Conservation (phyloP, 805 yeast species). For the Hanseniaspora jakobsenii region DNA sequence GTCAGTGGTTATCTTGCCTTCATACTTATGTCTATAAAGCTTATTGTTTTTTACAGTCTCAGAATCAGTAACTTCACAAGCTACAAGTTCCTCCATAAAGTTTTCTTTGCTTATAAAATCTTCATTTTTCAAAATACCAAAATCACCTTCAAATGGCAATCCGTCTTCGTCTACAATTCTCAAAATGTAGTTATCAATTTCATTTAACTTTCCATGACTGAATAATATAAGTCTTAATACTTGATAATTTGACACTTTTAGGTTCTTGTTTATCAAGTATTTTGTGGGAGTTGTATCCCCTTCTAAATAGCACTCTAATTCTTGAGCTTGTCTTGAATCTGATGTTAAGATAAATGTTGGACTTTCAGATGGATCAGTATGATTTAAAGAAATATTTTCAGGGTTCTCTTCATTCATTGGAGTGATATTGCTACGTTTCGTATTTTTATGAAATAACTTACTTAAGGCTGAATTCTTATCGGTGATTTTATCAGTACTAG, state of each 20-base stretch:
- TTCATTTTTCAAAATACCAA: constrained; percentile 71
- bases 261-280: background rate
- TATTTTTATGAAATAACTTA: too few species aligned
- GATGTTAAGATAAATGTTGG: background rate
- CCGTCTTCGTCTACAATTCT: constrained; percentile 88
- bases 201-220: background rate
- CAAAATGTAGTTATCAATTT: constrained; percentile 27
- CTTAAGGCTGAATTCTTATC: too few species aligned
- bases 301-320: constrained; percentile 5
- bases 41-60: constrained; percentile 40
- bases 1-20: constrained; percentile 6
- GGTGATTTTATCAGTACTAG: too few species aligned
- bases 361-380: too few species aligned
- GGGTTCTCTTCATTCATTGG: too few species aligned
- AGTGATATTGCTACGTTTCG: too few species aligned
- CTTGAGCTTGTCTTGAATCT: background rate
- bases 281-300: background rate
- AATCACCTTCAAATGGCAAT: constrained; percentile 78
- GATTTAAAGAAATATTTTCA: background rate
- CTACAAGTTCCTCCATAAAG: constrained; percentile 61
- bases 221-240: constrained; percentile 1
- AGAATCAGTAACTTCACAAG: constrained; percentile 45
- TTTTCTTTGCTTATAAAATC: constrained; percentile 56
- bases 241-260: background rate
- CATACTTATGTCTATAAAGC: constrained; percentile 42